Percentiles rank a stretch among this genome's conserved stretches.
Evolutionary conservation across 345 rosid genomes (phyloP).

Genomic region (Adansonia digitata): DNA sequence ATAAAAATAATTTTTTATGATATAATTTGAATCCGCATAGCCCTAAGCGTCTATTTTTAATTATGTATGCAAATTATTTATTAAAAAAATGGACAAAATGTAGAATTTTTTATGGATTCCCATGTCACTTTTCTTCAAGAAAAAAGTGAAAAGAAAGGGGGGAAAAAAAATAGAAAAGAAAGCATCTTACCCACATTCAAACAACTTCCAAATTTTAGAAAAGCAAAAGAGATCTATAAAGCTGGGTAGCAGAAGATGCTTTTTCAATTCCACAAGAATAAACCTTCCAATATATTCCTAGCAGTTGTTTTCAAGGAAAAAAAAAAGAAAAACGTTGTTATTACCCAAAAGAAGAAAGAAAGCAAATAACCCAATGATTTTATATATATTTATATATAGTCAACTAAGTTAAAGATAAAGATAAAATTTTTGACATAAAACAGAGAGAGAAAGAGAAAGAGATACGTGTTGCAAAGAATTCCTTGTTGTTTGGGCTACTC

Average conservation of each 20-base stretch:
- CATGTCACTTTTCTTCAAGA: not conserved
- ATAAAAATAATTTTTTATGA: too few relatives aligned
- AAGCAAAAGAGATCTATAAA: not conserved
- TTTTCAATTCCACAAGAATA: conserved; percentile 15
- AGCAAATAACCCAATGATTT: not conserved
- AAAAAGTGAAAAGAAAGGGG: not conserved
- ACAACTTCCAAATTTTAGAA: not conserved
- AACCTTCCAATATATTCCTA: not conserved
- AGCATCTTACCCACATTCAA: not conserved
- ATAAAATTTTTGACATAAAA: conserved; percentile 7
- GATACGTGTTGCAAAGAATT: conserved; percentile 1
- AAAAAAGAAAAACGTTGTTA: not conserved
- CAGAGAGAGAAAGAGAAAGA: not conserved
- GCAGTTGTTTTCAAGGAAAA: not conserved
- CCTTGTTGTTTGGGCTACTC: not conserved
- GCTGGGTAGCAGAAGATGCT: not conserved
- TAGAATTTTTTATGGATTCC: not conserved
- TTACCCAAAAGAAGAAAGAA: conserved; percentile 15
- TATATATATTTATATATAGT: too few relatives aligned
- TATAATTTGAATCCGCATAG: too few relatives aligned
- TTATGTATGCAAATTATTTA: not conserved
- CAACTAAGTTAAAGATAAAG: not conserved
- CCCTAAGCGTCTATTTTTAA: too few relatives aligned
- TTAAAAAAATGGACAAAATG: conserved; percentile 4
- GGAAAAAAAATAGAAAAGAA: too few relatives aligned